These are phyloP conservation scores for Castanea crenata DNA, from an alignment of 306 rosid genomes.

Conservation along the genomic window DNA sequence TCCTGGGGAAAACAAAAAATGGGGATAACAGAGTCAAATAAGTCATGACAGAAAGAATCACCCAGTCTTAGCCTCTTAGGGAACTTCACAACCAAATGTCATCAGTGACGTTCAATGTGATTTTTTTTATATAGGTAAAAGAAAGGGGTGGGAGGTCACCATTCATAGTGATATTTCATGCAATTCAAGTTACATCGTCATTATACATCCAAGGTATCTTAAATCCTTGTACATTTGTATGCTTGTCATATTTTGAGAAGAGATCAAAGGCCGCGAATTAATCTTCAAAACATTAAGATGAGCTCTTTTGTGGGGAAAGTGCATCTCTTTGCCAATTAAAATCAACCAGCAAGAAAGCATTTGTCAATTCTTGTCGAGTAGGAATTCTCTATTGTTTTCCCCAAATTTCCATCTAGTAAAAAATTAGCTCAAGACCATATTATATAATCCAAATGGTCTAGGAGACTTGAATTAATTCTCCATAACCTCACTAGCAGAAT, in stretches of 20 bases:
- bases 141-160: too few species aligned
- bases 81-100: neutral
- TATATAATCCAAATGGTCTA: too few species aligned
- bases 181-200: neutral
- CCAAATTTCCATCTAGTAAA: too few species aligned
- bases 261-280: neutral
- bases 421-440: too few species aligned
- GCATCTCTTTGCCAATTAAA: neutral
- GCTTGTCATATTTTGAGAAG: neutral
- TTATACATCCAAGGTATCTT: neutral
- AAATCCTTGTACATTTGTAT: neutral
- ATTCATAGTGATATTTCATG: neutral
- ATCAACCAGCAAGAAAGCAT: neutral
- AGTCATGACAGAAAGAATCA: neutral
- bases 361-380: too few species aligned
- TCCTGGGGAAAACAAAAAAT: slow-evolving; percentile 52
- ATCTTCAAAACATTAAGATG: neutral
- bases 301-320: neutral
- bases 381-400: too few species aligned
- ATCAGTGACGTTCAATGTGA: neutral
- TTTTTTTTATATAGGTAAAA: too few species aligned
- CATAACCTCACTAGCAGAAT: too few species aligned
- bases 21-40: slow-evolving; percentile 19
- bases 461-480: too few species aligned
- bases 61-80: neutral